Evolutionary conservation across 768 basidiomycete genomes (phyloP), one percentile per base, ranked within the genome.

Genomic region (Kwoniella mangroviensis): DNA sequence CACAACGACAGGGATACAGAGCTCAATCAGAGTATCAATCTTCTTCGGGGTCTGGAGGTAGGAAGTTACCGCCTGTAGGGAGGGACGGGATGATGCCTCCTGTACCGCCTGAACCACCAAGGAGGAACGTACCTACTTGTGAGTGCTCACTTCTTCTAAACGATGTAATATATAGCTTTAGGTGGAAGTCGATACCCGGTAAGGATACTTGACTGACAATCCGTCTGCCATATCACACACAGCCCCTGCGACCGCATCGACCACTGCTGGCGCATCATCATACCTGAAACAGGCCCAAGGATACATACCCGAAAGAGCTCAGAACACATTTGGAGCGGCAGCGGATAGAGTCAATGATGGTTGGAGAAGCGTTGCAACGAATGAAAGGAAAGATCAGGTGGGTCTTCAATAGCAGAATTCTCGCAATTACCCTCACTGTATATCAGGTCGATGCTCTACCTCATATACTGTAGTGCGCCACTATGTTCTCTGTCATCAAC

Each of bases 301-400:
- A 26, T 73, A 73, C 24, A 67, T 69, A n/a, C 72, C 72, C 28
- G 65, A 69, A 12, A 57, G 67, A 17, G 72, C 63, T 10, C 55
- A 54, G 34, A 64, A 69, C 13, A 69, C 72, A 6, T 58, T 65
- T n/a, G 63, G 52, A 4, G 28, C 59, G 9, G 72, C 68, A 1
- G 64, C 56, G 26, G 72, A 73, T 60, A 51, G 68, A 49, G 65
- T 69, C 13, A 64, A 45, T 63, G 68, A 69, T 52, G 68, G 68
- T n/a, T 65, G 65, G 45, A 66, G 65, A 40, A 60, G 51, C 21
- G 52, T 73, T 24, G 68, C 63, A 11, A 73, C 67, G n/a, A 64
- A 65, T 7, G 62, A 73, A 42, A 42, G 68, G 34, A 73, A 69
- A 26, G 72, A 73, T 53, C 68, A 69, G 60, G 72, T 69, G 21